Evolutionary conservation across 768 basidiomycete genomes (phyloP).

Genomic region (Stropharia rugosoannulata): DNA sequence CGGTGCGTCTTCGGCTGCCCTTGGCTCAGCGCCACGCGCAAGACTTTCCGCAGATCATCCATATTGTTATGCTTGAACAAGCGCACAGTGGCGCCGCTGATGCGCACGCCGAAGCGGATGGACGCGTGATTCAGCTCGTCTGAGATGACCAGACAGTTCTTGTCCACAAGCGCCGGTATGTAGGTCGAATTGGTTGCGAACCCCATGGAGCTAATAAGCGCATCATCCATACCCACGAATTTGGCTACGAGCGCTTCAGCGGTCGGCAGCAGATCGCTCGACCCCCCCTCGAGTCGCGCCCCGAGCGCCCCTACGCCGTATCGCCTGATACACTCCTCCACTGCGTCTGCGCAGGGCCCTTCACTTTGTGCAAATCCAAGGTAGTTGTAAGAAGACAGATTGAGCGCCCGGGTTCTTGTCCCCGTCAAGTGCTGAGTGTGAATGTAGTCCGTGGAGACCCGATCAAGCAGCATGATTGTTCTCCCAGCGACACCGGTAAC

Average conservation of each 20-base stretch:
- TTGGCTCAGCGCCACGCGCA: conserved; percentile 92
- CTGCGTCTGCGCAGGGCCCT: conserved; percentile 93
- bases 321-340: conserved; percentile 76
- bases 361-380: conserved; percentile 95
- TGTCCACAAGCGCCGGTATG: conserved; percentile 87
- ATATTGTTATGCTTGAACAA: conserved; percentile 99
- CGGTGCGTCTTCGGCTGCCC: conserved; percentile 97
- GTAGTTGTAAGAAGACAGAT: conserved; percentile 98
- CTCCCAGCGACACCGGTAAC: conserved; percentile 95
- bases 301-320: conserved; percentile 83
- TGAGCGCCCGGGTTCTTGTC: conserved; percentile 81
- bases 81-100: conserved; percentile 85
- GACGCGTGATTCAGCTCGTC: conserved; percentile 97
- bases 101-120: conserved; percentile 88
- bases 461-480: conserved; percentile 84
- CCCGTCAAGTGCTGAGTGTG: conserved; percentile 77
- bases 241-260: conserved; percentile 86
- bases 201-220: conserved; percentile 93
- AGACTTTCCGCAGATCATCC: conserved; percentile 70
- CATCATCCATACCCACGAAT: conserved; percentile 89
- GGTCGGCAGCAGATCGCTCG: conserved; percentile 77
- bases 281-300: conserved; percentile 78
- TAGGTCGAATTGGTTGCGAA: conserved; percentile 94
- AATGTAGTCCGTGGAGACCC: conserved; percentile 81
- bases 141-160: conserved; percentile 93